phyloP scores from a whole-genome alignment of 2,329 filamentous ascomycete species.

The Fusarium xylarioides region DNA sequence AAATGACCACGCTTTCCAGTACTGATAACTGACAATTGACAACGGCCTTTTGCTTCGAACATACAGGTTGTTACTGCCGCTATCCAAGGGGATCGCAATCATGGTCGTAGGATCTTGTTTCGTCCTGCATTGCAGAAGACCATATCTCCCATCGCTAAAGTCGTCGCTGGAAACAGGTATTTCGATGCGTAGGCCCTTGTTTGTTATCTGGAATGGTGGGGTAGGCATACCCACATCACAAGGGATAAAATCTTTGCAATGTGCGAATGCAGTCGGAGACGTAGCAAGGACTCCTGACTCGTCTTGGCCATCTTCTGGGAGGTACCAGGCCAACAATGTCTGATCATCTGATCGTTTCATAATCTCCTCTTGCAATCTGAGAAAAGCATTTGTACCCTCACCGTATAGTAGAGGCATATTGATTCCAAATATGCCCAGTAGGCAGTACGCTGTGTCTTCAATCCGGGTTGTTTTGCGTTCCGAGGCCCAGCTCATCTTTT shows the following conservation, averaged over 20 bases:
- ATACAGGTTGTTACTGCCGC: rapidly evolving
- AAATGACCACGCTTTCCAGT: background rate
- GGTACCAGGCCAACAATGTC: background rate
- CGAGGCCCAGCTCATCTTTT: background rate
- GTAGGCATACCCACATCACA: background rate
- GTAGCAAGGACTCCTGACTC: background rate
- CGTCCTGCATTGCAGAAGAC: background rate
- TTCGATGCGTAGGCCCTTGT: background rate
- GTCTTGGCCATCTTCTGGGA: background rate
- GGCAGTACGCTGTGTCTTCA: background rate
- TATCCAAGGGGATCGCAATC: background rate
- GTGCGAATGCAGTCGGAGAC: background rate
- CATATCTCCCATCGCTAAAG: background rate
- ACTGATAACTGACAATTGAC: rapidly evolving
- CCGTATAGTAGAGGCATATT: background rate
- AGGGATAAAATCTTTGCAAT: background rate
- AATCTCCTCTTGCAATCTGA: background rate
- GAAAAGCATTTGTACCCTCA: background rate
- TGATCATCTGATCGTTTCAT: background rate
- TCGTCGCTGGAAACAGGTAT: background rate
- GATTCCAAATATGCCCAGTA: background rate
- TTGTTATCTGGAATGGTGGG: rapidly evolving
- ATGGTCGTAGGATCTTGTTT: background rate
- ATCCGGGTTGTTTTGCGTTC: background rate
- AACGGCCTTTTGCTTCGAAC: background rate